Evolutionary conservation across 2,329 filamentous ascomycete species (phyloP).

Genomic region (Phialophora expanda): DNA sequence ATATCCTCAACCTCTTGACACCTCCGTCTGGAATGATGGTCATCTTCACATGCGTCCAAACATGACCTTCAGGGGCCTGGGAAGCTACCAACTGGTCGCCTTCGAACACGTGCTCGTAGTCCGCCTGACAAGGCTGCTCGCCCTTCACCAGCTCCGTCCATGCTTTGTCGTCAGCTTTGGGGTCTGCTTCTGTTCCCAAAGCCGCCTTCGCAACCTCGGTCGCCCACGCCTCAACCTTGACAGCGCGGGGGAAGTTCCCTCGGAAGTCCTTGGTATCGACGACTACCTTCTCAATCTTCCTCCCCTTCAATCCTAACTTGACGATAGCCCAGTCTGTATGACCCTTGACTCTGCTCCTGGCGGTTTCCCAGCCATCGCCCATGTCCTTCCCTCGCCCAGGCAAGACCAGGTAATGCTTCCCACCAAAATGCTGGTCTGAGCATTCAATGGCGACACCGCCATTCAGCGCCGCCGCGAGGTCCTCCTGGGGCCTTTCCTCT

Average conservation of each 20-base stretch:
- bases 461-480: slow-evolving; percentile 50
- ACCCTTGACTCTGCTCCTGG: slow-evolving; percentile 46
- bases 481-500: slow-evolving; percentile 42
- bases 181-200: slow-evolving; percentile 40
- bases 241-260: slow-evolving; percentile 51
- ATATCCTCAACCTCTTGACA: slow-evolving; percentile 82
- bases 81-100: slow-evolving; percentile 43
- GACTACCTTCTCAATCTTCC: slow-evolving; percentile 46
- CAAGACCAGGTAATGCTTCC: slow-evolving; percentile 48
- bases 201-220: slow-evolving; percentile 37
- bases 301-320: slow-evolving; percentile 48
- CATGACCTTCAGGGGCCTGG: slow-evolving; percentile 73
- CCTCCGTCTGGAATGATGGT: slow-evolving; percentile 93
- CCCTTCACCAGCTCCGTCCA: slow-evolving; percentile 48
- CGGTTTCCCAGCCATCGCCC: slow-evolving; percentile 54
- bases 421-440: slow-evolving; percentile 52
- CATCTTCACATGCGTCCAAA: slow-evolving; percentile 83
- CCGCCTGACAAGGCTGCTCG: slow-evolving; percentile 47
- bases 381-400: slow-evolving; percentile 53
- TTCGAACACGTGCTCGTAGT: slow-evolving; percentile 51
- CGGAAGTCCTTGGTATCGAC: slow-evolving; percentile 54
- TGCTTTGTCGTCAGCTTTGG: slow-evolving; percentile 44
- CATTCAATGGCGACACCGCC: slow-evolving; percentile 49
- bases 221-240: slow-evolving; percentile 48
- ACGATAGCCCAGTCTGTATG: slow-evolving; percentile 52